Evolutionary conservation across 352 stramenopile species (phyloP), one percentile per base, ranked within the genome.

Genomic region (Saprolegnia parasitica): DNA sequence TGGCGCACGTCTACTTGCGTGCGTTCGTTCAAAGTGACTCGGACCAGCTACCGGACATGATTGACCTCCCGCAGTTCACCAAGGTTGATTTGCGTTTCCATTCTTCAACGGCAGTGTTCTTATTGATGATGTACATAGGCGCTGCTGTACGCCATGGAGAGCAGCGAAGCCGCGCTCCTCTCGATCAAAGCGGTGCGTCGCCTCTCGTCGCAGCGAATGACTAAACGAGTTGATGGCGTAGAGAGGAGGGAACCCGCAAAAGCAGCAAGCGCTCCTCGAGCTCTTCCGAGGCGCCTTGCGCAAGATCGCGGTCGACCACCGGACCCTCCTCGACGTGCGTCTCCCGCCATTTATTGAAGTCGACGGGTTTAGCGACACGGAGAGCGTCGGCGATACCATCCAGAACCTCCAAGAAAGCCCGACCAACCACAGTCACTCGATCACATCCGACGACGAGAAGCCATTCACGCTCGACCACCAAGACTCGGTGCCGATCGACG

Each of bases 1-100:
- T 95, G 40, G 76, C 89, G 32, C 83, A 91, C 58, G 82, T 95
- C 24, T 95, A 93, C 72, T 77, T 95, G 54, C 81, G 87, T 73
- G 91, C 91, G 56, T 91, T 93, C 66, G 78, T 92, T 16, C 78
- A 67, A 0, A 80, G 78, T 11, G 75, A 84, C 13, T 74, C 77
- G 5, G 74, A 87, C n/a, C 74, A 86, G 20, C 71, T 92, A 8
- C 77, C 86, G 18, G 81, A 87, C 67, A 81, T 91, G 47, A 82
- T 46, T 32, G 56, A 61, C 24, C 23, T 61, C 23, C 23, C 8
- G 20, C 24, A 29, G 24, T 37, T 63, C 35, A 32, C 56, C 13
- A 29, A 29, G 24, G 56, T 63, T n/a, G 15, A 56, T 1, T 56
- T 56, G 18, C 16, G 18, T 21, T 29, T 20, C n/a, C n/a, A n/a